Percentiles rank a stretch among this genome's conserved stretches.
Evolutionary conservation across 2,329 filamentous ascomycete genomes (phyloP).

Genomic region (Cordyceps farinosa): DNA sequence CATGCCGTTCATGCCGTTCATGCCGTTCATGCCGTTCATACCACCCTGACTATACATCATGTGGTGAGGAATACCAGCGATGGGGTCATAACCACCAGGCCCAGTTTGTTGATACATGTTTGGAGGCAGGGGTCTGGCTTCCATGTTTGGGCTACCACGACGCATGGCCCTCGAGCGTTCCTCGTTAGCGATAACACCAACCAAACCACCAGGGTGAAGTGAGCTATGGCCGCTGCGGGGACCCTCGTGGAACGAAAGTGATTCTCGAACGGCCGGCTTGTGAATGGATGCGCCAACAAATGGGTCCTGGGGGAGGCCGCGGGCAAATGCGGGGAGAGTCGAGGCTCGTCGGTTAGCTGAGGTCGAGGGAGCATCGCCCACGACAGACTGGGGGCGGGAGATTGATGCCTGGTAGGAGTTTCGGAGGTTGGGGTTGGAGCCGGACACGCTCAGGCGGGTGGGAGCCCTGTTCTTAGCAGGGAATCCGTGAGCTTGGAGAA

Average conservation of each 20-base stretch:
- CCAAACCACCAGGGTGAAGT: conserved; percentile 69
- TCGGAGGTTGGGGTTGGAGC: conserved; percentile 62
- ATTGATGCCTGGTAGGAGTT: conserved; percentile 62
- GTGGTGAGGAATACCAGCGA: conserved; percentile 44
- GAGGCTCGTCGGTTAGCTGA: conserved; percentile 30
- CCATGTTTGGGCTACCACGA: conserved; percentile 70
- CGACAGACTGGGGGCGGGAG: conserved; percentile 39
- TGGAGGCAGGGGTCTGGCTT: conserved; percentile 39
- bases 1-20: conserved; percentile 32
- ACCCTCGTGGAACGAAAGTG: conserved; percentile 65
- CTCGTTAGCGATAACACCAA: conserved; percentile 84
- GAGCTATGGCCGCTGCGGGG: conserved; percentile 28
- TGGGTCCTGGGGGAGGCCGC: conserved; percentile 77
- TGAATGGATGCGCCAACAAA: conserved; percentile 78
- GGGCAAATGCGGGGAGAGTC: conserved; percentile 75
- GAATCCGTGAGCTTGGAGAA: conserved; percentile 85
- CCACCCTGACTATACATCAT: conserved; percentile 38
- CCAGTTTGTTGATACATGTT: conserved; percentile 36
- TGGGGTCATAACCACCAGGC: conserved; percentile 43
- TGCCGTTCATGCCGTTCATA: conserved; percentile 32
- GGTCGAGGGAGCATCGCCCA: conserved; percentile 45
- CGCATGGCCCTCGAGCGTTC: conserved; percentile 75
- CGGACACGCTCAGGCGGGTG: conserved; percentile 59
- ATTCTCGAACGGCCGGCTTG: conserved; percentile 68
- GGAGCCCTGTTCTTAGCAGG: conserved; percentile 75